These are phyloP conservation scores for Cytospora schulzeri DNA, from an alignment of 2,329 filamentous ascomycete species.

Conservation along the genomic window DNA sequence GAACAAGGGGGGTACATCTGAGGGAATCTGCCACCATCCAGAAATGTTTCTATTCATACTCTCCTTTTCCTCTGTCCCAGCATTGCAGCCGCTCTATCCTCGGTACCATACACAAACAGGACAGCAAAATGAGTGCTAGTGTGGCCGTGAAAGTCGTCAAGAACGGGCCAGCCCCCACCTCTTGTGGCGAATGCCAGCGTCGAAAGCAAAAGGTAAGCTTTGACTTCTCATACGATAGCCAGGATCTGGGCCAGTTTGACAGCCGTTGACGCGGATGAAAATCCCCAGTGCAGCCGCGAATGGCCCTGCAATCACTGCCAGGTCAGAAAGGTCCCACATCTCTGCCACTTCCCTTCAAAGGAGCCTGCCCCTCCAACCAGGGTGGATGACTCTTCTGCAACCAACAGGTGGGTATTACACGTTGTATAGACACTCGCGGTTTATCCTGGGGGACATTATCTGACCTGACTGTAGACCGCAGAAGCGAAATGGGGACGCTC, in stretches of 20 bases:
- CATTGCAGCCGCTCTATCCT: background rate
- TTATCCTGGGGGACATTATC: background rate
- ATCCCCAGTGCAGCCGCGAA: conserved; percentile 44
- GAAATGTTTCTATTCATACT: background rate
- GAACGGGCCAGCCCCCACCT: conserved; percentile 8
- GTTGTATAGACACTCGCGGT: background rate
- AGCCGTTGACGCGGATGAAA: background rate
- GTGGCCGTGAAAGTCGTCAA: conserved; percentile 7
- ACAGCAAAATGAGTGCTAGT: background rate
- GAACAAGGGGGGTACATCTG: no score
- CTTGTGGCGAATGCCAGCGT: conserved; percentile 51
- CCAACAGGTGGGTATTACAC: background rate
- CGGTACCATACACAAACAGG: background rate
- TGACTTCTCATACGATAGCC: background rate
- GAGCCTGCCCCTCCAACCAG: conserved; percentile 25
- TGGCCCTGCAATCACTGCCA: conserved; percentile 55
- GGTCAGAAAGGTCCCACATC: conserved; percentile 48
- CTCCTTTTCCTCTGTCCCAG: background rate
- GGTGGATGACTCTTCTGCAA: background rate
- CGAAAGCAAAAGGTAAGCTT: conserved; percentile 49
- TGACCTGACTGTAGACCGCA: conserved; percentile 19
- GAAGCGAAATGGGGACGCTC: conserved; percentile 26
- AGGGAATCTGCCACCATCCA: background rate
- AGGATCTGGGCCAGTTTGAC: background rate
- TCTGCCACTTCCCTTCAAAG: conserved; percentile 46